A percentile compares a stretch with the other conserved stretches of the same genome.
phyloP scores from a whole-genome alignment of 2,329 filamentous ascomycete genomes.

The Trichoderma semiorbis region DNA sequence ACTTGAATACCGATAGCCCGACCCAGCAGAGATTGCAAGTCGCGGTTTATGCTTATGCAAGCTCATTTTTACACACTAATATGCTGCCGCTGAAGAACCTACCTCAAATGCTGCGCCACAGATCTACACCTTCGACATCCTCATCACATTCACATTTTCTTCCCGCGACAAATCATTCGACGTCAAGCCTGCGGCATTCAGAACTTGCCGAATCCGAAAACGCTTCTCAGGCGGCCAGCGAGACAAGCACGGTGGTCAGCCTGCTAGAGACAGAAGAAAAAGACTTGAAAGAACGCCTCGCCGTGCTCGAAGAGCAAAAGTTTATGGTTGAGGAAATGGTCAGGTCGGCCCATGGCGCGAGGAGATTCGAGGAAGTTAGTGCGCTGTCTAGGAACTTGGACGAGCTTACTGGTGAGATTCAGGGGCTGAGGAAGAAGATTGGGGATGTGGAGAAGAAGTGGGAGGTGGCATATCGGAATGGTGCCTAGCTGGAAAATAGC shows the following conservation, averaged over 20 bases:
- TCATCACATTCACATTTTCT: conserved; percentile 32
- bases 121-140: conserved; percentile 31
- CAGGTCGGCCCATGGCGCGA: conserved; percentile 66
- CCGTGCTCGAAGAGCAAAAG: conserved; percentile 85
- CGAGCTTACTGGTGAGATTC: conserved; percentile 77
- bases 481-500: conserved; percentile 10
- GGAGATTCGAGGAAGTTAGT: conserved; percentile 82
- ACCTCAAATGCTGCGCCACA: conserved; percentile 58
- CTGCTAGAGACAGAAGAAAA: conserved; percentile 79
- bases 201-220: conserved; percentile 47
- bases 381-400: conserved; percentile 76
- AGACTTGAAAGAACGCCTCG: conserved; percentile 71
- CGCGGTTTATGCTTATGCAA: conserved; percentile 78
- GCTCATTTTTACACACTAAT: conserved; percentile 79
- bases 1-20: conserved; percentile 68
- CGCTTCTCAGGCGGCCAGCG: conserved; percentile 42
- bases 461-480: conserved; percentile 49
- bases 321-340: conserved; percentile 89
- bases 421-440: conserved; percentile 61
- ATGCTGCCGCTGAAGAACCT: conserved; percentile 83
- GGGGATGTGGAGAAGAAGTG: conserved; percentile 60
- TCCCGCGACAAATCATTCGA: conserved; percentile 35
- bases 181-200: conserved; percentile 44
- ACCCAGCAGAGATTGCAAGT: conserved; percentile 74
- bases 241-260: conserved; percentile 52